A percentile compares a stretch with the other conserved stretches of the same genome.
Conservation (phyloP, 2,329 filamentous ascomycete species). For the Mollisiaceae sp. region DNA sequence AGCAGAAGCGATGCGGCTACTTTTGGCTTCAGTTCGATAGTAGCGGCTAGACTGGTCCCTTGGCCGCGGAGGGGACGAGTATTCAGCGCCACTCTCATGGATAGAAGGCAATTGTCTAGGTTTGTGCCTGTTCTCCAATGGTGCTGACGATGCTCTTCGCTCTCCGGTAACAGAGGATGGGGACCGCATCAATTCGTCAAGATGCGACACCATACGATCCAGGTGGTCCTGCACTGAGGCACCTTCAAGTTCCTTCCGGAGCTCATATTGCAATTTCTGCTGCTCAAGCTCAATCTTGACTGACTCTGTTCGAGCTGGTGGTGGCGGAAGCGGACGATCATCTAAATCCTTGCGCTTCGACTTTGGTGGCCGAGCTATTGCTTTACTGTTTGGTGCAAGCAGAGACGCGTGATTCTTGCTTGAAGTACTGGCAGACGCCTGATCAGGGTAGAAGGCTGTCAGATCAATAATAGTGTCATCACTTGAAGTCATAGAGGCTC, state of each 20-base stretch:
- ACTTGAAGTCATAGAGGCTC: conserved; percentile 52
- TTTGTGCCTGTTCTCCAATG: conserved; percentile 36
- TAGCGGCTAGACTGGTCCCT: conserved; percentile 24
- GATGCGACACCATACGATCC: conserved; percentile 63
- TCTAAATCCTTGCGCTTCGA: conserved; percentile 31
- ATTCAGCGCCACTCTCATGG: conserved; percentile 34
- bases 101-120: conserved; percentile 38
- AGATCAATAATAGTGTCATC: not conserved
- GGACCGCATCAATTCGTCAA: conserved; percentile 61
- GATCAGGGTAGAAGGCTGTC: not conserved
- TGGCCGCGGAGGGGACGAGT: conserved; percentile 28
- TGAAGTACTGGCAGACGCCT: not conserved
- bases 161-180: conserved; percentile 34
- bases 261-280: conserved; percentile 39
- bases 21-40: conserved; percentile 25
- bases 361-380: conserved; percentile 9
- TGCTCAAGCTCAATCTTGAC: conserved; percentile 39
- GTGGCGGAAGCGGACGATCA: conserved; percentile 39
- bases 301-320: conserved; percentile 40
- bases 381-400: not conserved
- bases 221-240: conserved; percentile 53
- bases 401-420: conserved; percentile 6
- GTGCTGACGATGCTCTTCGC: conserved; percentile 53
- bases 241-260: conserved; percentile 35
- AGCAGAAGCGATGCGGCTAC: conserved; percentile 39